Conservation (phyloP, 2,329 filamentous ascomycete species). For the Fusarium hostae region DNA sequence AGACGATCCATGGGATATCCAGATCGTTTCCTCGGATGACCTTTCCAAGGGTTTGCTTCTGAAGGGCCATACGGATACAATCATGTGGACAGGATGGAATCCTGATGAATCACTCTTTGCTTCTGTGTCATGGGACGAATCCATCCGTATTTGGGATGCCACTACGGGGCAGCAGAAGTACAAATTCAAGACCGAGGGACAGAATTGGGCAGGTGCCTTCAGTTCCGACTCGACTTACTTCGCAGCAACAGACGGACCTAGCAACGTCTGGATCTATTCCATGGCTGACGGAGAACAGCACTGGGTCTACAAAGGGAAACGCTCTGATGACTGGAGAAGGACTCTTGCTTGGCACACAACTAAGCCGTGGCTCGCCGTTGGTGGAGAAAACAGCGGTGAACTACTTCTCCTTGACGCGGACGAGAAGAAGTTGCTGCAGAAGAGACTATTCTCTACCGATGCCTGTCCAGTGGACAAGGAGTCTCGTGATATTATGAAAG, state of each 20-base stretch:
- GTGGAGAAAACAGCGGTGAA: slow-evolving; percentile 9
- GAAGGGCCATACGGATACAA: slow-evolving; percentile 6
- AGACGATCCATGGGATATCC: slow-evolving; percentile 2
- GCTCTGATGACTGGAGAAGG: neutral
- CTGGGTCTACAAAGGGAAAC: neutral
- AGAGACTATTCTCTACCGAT: slow-evolving; percentile 8
- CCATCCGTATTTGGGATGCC: slow-evolving; percentile 24
- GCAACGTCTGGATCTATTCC: slow-evolving; percentile 8
- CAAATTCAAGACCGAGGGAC: slow-evolving; percentile 4
- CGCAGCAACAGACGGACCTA: neutral
- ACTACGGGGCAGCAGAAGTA: neutral
- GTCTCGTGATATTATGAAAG: neutral
- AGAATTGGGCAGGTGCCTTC: slow-evolving; percentile 24
- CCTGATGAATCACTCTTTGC: slow-evolving; percentile 18
- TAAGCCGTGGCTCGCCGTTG: slow-evolving; percentile 7
- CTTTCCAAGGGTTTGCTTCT: neutral
- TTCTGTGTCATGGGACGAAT: slow-evolving; percentile 19
- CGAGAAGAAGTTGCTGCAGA: slow-evolving; percentile 4
- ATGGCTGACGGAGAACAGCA: neutral
- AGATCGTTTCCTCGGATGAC: neutral
- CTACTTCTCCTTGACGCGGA: slow-evolving; percentile 2
- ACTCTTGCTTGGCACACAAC: slow-evolving; percentile 22
- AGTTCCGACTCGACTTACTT: slow-evolving; percentile 10
- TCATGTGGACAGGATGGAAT: slow-evolving; percentile 29
- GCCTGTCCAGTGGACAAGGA: neutral